Percentiles rank a stretch among this genome's conserved stretches.
These are phyloP conservation scores for Auriscalpium vulgare DNA, from an alignment of 768 basidiomycete species.

Conservation along the genomic window DNA sequence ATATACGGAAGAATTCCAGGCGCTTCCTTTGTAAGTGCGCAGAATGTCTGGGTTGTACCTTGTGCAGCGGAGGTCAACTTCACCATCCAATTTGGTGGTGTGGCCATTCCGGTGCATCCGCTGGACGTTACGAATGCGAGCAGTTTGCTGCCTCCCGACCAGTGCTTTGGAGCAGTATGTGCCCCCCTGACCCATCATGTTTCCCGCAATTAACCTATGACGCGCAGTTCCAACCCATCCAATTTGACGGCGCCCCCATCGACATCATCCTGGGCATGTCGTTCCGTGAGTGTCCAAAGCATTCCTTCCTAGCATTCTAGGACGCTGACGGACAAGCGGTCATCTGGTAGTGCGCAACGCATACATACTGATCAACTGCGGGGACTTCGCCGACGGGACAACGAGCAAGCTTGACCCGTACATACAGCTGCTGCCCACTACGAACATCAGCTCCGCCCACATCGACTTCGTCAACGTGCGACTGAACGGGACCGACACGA, in stretches of 20 bases:
- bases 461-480: not conserved
- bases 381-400: constrained; percentile 44
- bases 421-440: not conserved
- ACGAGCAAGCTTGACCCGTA: constrained; percentile 22
- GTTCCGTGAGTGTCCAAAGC: constrained; percentile 40
- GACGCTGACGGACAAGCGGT: not conserved
- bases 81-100: constrained; percentile 54
- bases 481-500: not conserved
- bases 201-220: too few species aligned
- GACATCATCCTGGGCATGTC: constrained; percentile 70
- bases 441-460: not conserved
- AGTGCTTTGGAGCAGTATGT: constrained; percentile 30
- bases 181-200: constrained; percentile 24
- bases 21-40: constrained; percentile 39
- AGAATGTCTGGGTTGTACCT: constrained; percentile 51
- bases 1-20: constrained; percentile 51
- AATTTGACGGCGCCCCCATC: constrained; percentile 43
- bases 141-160: constrained; percentile 15
- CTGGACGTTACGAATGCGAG: constrained; percentile 34
- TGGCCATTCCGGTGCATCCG: constrained; percentile 53
- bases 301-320: not conserved
- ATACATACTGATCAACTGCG: constrained; percentile 57
- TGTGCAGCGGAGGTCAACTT: constrained; percentile 58
- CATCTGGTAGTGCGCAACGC: constrained; percentile 52
- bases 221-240: constrained; percentile 71